phyloP scores from a whole-genome alignment of 768 basidiomycete species.

The Harrya chromipes region DNA sequence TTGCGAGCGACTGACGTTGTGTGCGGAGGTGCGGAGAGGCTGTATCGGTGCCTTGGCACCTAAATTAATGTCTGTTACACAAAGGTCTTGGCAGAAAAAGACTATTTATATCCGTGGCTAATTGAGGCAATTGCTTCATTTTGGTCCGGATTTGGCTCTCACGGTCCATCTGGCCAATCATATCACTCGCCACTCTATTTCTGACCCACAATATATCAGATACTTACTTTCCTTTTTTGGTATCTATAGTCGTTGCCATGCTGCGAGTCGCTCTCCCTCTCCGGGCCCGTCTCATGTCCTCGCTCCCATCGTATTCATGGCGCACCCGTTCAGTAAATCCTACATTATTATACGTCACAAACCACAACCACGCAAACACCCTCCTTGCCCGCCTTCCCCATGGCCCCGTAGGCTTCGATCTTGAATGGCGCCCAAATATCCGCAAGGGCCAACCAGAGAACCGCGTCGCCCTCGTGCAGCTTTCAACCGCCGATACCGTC shows the following conservation, averaged over 20 bases:
- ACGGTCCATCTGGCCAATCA: slow-evolving; percentile 25
- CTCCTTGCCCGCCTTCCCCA: slow-evolving; percentile 18
- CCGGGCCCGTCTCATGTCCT: neutral
- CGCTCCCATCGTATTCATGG: slow-evolving; percentile 25
- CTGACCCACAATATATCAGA: slow-evolving; percentile 7
- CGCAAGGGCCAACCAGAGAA: slow-evolving; percentile 54
- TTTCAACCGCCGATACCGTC: slow-evolving; percentile 54
- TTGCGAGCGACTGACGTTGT: too few species aligned
- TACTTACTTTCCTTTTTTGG: slow-evolving; percentile 12
- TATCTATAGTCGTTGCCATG: slow-evolving; percentile 4
- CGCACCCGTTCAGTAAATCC: slow-evolving; percentile 7
- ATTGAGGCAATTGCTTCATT: slow-evolving; percentile 17
- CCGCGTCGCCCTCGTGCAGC: slow-evolving; percentile 70
- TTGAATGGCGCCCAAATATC: slow-evolving; percentile 75
- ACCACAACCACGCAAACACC: slow-evolving; percentile 30
- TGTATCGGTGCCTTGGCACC: slow-evolving; percentile 6
- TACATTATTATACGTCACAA: slow-evolving; percentile 30
- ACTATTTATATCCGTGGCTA: slow-evolving; percentile 29
- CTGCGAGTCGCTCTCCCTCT: neutral
- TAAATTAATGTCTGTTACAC: slow-evolving; percentile 31
- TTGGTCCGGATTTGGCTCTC: slow-evolving; percentile 16
- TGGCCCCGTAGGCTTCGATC: slow-evolving; percentile 59
- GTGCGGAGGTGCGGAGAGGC: too few species aligned
- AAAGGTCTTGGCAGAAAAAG: slow-evolving; percentile 28
- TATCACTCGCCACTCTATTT: slow-evolving; percentile 12